Percentiles rank a stretch among this genome's conserved stretches.
Evolutionary conservation across 768 basidiomycete species (phyloP).

Genomic region (Kwoniella pini): DNA sequence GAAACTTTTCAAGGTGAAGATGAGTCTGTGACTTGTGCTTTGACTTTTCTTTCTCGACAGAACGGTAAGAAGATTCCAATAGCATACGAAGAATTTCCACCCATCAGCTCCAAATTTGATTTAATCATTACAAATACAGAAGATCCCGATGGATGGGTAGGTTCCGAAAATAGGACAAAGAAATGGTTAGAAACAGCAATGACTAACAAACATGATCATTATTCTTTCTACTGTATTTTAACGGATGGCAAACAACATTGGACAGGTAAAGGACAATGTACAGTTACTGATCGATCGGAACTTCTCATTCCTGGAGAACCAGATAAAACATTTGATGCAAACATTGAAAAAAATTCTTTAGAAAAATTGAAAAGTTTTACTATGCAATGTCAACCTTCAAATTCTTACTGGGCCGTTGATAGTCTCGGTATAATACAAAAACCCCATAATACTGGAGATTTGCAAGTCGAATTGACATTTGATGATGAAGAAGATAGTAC

Average conservation of each 20-base stretch:
- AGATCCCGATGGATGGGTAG: no score
- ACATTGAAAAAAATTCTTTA: background rate
- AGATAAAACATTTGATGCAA: background rate
- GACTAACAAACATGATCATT: background rate
- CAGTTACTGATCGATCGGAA: background rate
- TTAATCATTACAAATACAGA: background rate
- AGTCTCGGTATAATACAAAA: background rate
- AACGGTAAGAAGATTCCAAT: no score
- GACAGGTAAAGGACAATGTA: background rate
- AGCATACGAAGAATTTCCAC: background rate
- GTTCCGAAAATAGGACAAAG: background rate
- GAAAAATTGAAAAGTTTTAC: background rate
- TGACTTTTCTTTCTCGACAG: no score
- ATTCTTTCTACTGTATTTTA: background rate
- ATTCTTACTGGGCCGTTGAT: background rate
- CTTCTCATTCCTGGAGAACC: background rate
- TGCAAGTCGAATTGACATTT: background rate
- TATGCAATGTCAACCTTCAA: background rate
- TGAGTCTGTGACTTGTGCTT: no score
- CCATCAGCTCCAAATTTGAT: background rate
- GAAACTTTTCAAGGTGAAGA: no score
- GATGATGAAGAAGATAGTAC: background rate
- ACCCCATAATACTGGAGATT: background rate
- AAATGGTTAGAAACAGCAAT: background rate
- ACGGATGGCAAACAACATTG: no score